Base-by-base conservation (phyloP, 2,329 filamentous ascomycete species). In the Cladophialophora immunda region DNA sequence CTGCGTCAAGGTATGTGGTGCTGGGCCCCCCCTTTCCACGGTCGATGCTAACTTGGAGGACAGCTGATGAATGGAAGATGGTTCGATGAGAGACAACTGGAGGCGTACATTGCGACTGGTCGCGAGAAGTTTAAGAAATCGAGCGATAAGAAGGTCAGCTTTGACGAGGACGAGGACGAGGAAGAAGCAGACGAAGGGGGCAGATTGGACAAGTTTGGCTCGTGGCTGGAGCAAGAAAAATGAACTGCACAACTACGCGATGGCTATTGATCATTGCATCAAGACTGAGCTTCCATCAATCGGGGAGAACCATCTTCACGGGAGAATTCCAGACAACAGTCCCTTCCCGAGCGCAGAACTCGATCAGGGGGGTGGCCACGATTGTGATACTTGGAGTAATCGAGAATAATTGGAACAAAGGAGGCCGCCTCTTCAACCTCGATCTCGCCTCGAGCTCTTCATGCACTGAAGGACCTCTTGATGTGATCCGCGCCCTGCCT, bases 1-100 rank as follows among this genome's bases (percentile, higher is more conserved):
- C 8, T 97, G 93, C 76, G 87, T 94, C 47, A 74, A 76, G 71
- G 81, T 83, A 75, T 64, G 78, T 72, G 13, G 13, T 25, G 6
- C 34, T 27, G 5, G 17, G 8, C n/a, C 34, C 27, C 4, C 27
- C 19, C 27, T 45, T 15, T n/a, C n/a, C n/a, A n/a, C n/a, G 9
- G 22, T n/a, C 54, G 7, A 25, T 34, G 30, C 45, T 53, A 15
- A 41, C 27, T 8, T 45, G 27, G 17, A 27, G n/a, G 30, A 56
- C 66, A 87, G 73, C 77, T 89, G 54, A 94, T 97, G 90, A 83
- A 93, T 72, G 93, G 93, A 0, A 86, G 93, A n/a, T 87, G 83
- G 67, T 97, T 96, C 76, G 91, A 87, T 50, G 90, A 91, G 1
- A 86, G 88, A 29, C 85, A 84, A 27, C 89, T 97, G 4, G 83